Conservation (phyloP, 495 filamentous ascomycete species). For the Friedmanniomyces simplex region DNA sequence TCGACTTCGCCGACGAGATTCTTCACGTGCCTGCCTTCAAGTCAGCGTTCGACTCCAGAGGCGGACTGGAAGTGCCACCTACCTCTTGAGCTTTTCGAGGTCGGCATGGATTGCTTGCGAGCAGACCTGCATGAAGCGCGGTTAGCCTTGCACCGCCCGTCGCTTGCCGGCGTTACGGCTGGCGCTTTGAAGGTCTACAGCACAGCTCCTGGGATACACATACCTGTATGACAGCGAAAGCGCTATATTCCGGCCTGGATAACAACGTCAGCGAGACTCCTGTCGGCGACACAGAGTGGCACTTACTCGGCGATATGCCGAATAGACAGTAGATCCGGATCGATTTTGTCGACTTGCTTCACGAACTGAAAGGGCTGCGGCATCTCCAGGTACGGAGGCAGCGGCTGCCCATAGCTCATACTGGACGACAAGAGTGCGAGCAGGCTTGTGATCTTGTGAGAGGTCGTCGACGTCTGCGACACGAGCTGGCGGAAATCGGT, state of each 20-base stretch:
- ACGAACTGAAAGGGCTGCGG: slow-evolving; percentile 24
- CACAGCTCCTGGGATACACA: too few species aligned
- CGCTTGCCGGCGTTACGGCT: too few species aligned
- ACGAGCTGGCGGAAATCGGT: slow-evolving; percentile 39
- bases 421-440: slow-evolving; percentile 64
- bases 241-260: slow-evolving; percentile 54
- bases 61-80: slow-evolving; percentile 27
- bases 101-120: slow-evolving; percentile 61
- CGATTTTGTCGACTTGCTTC: slow-evolving; percentile 28
- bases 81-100: slow-evolving; percentile 51
- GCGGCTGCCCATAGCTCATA: slow-evolving; percentile 39
- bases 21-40: slow-evolving; percentile 38
- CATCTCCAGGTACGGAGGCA: slow-evolving; percentile 34
- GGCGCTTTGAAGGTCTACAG: too few species aligned
- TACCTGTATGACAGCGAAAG: slow-evolving; percentile 73
- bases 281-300: too few species aligned
- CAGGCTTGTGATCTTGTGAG: slow-evolving; percentile 46
- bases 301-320: slow-evolving; percentile 51
- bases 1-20: slow-evolving; percentile 73
- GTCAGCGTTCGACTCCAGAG: not conserved
- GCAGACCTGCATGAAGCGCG: slow-evolving; percentile 55
- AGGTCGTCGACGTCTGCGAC: slow-evolving; percentile 39
- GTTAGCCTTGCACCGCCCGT: too few species aligned
- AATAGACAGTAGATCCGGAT: slow-evolving; percentile 53
- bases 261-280: too few species aligned